Evolutionary conservation across 768 basidiomycete genomes (phyloP).

Genomic region (Cyclocybe aegerita): DNA sequence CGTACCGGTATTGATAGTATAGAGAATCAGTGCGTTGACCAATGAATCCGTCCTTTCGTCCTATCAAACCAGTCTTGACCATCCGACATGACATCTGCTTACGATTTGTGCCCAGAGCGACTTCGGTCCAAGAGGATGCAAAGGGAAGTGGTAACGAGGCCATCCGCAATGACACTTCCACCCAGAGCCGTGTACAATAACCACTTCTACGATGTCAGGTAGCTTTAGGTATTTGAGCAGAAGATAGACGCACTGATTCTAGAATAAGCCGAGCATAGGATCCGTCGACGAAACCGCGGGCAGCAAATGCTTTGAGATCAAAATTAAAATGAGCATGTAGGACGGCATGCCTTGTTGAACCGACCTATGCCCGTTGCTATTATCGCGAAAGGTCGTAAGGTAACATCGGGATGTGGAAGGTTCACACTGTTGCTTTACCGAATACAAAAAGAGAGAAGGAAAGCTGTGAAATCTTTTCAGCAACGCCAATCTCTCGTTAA

Average conservation of each 20-base stretch:
- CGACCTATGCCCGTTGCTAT: slow-evolving; percentile 15
- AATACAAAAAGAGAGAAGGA: slow-evolving; percentile 11
- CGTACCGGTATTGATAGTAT: slow-evolving; percentile 24
- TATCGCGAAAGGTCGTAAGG: background rate
- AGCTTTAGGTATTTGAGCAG: background rate
- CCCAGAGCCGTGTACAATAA: slow-evolving; percentile 22
- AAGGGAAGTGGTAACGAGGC: slow-evolving; percentile 19
- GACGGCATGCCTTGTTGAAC: background rate
- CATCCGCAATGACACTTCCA: slow-evolving; percentile 20
- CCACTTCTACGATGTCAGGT: slow-evolving; percentile 10
- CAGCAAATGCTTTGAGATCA: slow-evolving; percentile 10
- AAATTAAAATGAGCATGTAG: background rate
- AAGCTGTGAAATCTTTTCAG: slow-evolving; percentile 2
- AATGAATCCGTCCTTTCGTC: slow-evolving; percentile 19
- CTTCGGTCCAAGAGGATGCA: slow-evolving; percentile 18
- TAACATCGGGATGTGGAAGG: background rate
- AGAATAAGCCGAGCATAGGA: slow-evolving; percentile 15
- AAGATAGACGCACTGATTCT: slow-evolving; percentile 15
- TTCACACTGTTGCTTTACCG: slow-evolving; percentile 5
- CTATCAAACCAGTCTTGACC: background rate
- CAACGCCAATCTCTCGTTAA: background rate
- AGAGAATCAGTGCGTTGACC: slow-evolving; percentile 22
- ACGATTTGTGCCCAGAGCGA: slow-evolving; percentile 23
- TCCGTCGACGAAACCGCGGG: slow-evolving; percentile 17
- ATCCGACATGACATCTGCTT: background rate